phyloP scores from a whole-genome alignment of 805 yeast genomes.

The Debaryomyces maramus region DNA sequence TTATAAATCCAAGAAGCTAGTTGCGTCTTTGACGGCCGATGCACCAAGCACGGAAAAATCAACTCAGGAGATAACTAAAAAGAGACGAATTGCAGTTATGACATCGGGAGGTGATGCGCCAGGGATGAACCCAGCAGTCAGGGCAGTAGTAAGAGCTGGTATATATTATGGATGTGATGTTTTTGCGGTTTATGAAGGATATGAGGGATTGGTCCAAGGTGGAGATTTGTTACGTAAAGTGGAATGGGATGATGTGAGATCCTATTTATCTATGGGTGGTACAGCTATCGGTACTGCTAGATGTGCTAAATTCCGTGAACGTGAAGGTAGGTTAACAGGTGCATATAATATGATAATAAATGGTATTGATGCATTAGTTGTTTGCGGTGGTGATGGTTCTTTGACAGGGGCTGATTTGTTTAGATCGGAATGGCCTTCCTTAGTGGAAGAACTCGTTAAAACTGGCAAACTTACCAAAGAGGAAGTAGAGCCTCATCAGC shows the following conservation, averaged over 20 bases:
- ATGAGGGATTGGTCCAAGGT: conserved; percentile 69
- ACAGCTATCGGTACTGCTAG: conserved; percentile 80
- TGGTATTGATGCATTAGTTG: conserved; percentile 77
- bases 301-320: conserved; percentile 63
- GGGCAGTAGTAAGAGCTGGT: conserved; percentile 73
- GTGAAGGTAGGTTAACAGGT: conserved; percentile 63
- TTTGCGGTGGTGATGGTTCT: conserved; percentile 85
- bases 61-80: conserved; percentile 14
- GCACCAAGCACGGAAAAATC: background rate
- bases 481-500: conserved; percentile 49
- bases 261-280: conserved; percentile 71
- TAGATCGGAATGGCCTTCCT: conserved; percentile 75
- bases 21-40: conserved; percentile 8
- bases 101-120: conserved; percentile 84
- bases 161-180: conserved; percentile 64
- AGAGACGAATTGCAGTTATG: conserved; percentile 68
- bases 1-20: conserved; percentile 11
- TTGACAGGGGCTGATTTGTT: conserved; percentile 80
- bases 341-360: conserved; percentile 65
- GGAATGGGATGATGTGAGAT: conserved; percentile 73
- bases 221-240: conserved; percentile 60
- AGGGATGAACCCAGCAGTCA: conserved; percentile 76
- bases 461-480: conserved; percentile 46
- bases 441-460: conserved; percentile 55
- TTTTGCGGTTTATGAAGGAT: conserved; percentile 71